Evolutionary conservation across 139 green algal genomes (phyloP).

Genomic region (Helicosporidium sp.): DNA sequence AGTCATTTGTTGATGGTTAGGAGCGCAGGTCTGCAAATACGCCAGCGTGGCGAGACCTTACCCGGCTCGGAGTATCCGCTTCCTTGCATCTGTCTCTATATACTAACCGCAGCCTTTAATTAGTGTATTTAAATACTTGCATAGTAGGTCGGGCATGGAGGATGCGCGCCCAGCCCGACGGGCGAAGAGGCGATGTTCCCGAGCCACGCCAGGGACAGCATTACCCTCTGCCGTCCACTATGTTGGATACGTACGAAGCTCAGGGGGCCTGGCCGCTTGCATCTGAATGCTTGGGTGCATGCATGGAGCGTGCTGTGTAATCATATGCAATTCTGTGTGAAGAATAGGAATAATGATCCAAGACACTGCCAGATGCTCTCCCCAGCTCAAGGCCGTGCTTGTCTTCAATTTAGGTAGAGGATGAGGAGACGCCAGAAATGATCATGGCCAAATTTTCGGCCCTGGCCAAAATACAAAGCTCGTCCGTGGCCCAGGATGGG

Average conservation of each 20-base stretch:
- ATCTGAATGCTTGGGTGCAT: neutral
- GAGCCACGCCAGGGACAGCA: neutral
- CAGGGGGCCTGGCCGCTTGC: neutral
- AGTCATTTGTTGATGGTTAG: no score
- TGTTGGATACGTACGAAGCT: constrained; percentile 54
- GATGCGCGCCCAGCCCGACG: constrained; percentile 1
- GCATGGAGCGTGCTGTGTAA: no score
- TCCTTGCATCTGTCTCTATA: no score
- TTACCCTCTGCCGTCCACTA: constrained; percentile 64
- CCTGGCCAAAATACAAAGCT: constrained; percentile 46
- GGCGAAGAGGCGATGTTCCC: constrained; percentile 20
- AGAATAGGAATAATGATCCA: neutral
- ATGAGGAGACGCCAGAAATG: constrained; percentile 84
- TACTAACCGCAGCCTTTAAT: no score
- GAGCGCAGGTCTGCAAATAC: no score
- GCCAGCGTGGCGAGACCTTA: no score
- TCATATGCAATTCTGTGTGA: no score
- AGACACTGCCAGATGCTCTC: neutral
- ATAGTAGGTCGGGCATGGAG: neutral
- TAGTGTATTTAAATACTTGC: no score
- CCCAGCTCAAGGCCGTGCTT: no score
- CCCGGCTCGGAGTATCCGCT: no score
- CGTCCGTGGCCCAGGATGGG: neutral
- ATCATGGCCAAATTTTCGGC: constrained; percentile 88
- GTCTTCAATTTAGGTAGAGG: no score